A percentile compares a stretch with the other conserved stretches of the same genome.
phyloP scores from a whole-genome alignment of 2,329 filamentous ascomycete species.

The Ophiostoma quercus region DNA sequence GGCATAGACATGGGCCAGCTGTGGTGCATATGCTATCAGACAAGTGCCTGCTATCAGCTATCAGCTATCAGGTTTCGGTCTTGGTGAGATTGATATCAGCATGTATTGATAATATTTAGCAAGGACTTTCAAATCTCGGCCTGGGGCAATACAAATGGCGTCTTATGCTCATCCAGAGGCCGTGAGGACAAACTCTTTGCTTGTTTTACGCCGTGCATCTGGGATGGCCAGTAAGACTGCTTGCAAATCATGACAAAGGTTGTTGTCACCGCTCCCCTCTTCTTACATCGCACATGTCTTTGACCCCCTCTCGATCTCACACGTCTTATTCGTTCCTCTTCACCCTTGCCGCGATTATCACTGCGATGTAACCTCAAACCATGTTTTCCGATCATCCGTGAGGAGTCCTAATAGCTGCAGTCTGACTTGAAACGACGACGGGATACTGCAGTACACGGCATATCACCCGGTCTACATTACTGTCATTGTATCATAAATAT shows the following conservation, averaged over 20 bases:
- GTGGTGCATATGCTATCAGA: background rate
- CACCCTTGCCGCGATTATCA: background rate
- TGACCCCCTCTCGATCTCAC: background rate
- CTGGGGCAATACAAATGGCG: background rate
- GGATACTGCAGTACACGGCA: background rate
- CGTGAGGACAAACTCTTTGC: background rate
- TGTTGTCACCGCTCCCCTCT: background rate
- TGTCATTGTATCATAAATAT: too few relatives aligned
- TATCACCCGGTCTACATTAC: background rate
- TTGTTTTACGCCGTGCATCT: background rate
- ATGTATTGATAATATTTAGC: background rate
- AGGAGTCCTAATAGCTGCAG: background rate
- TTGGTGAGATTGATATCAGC: background rate
- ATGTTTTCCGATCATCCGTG: background rate
- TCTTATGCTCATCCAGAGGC: background rate
- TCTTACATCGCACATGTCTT: background rate
- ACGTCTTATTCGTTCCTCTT: background rate
- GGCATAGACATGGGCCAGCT: background rate
- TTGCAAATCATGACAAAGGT: background rate
- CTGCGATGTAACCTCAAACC: background rate
- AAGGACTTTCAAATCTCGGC: background rate
- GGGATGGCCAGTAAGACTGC: background rate
- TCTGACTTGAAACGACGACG: background rate
- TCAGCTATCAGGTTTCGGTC: background rate
- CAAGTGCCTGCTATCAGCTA: background rate